Percentiles rank a stretch among this genome's conserved stretches.
These are phyloP conservation scores for Rhodosporidiobolus sp. DNA, from an alignment of 768 basidiomycete species.

Conservation along the genomic window DNA sequence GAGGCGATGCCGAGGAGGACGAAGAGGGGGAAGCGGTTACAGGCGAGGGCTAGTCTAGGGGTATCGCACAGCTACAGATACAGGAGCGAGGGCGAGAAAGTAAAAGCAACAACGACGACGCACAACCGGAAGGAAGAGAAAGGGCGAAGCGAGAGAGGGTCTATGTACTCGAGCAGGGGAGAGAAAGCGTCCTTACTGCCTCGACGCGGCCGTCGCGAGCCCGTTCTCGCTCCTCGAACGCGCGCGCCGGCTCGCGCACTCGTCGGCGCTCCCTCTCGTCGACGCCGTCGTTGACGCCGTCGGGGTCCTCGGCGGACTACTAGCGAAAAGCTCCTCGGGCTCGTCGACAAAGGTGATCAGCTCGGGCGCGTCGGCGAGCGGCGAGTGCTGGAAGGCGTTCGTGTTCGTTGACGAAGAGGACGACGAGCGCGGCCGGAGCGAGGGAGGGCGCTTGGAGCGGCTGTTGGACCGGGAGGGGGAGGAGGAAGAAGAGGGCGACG, in stretches of 20 bases:
- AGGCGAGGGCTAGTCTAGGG: not conserved
- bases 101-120: not conserved
- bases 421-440: not conserved
- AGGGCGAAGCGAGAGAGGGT: not conserved
- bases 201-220: not conserved
- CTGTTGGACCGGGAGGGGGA: not conserved
- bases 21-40: not conserved
- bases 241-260: not conserved
- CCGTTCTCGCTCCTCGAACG: not conserved
- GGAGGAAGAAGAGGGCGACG: not conserved
- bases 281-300: not conserved
- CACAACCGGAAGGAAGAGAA: not conserved
- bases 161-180: not conserved
- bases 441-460: not conserved
- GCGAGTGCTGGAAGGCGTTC: not conserved
- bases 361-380: no score
- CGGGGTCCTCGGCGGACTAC: not conserved
- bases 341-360: constrained; percentile 3
- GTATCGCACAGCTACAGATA: not conserved
- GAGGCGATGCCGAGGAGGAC: not conserved
- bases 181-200: not conserved
- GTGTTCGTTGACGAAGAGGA: not conserved
- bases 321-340: not conserved
- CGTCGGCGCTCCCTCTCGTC: not conserved
- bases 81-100: not conserved